Base-by-base conservation (phyloP, 2,329 filamentous ascomycete species). In the Cladobotryum mycophilum region DNA sequence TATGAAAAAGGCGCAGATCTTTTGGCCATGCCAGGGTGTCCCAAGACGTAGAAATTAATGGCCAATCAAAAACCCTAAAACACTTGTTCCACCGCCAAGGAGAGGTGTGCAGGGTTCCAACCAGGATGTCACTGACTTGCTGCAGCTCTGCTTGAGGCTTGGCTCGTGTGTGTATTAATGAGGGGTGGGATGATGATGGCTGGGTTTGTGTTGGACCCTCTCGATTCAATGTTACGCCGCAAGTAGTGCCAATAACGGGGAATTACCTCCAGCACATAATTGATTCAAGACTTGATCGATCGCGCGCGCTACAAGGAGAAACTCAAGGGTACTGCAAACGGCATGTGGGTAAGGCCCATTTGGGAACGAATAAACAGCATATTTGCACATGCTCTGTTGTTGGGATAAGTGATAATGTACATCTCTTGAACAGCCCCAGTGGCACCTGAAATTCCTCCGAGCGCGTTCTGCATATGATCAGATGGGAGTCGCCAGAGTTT, bases 51-150 rank as follows among this genome's bases (percentile, higher is more conserved):
- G 20, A 20, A 20, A 20, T 20, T 5, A 46, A 11, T 25, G 49
- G 55, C 61, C 62, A 65, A 65, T 64, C 56, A 64, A 41, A 30
- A 37, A 35, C 45, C n/a, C 25, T n/a, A 34, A 48, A 58, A 57
- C 54, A 58, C 59, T 60, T 56, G 60, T 58, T 51, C 54, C 58
- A 58, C 56, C 51, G 53, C 53, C 57, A 56, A 60, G 61, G 57
- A 60, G 61, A 44, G 25, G 25, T 30, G 25, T 30, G 25, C 25
- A 20, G 25, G 25, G 25, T 30, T 30, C 41, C 55, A 57, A 52
- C 36, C 60, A 54, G 55, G 48, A 56, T 55, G 55, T 56, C 53
- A 55, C 51, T 49, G 52, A 56, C 56, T 20, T 20, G 20, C 20
- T 60, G 60, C 58, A 44, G 45, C 48, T 42, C 47, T 30, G 25